phyloP scores from a whole-genome alignment of 805 yeast genomes.

The Lipomyces sp. region DNA sequence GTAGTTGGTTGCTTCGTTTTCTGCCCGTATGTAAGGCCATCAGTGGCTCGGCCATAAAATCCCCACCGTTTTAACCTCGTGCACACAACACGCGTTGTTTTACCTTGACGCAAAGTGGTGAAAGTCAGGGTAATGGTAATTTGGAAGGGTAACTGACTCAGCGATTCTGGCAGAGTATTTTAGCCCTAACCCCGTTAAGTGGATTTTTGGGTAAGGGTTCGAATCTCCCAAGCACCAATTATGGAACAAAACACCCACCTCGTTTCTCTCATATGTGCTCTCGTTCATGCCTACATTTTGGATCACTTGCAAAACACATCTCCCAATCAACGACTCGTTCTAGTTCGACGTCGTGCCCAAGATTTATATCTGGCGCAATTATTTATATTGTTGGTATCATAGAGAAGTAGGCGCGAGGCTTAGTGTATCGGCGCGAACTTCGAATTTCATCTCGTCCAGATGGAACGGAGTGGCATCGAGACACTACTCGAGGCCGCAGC shows the following conservation, averaged over 20 bases:
- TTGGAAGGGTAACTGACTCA: too few relatives aligned
- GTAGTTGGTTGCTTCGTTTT: too few relatives aligned
- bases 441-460: constrained; percentile 7
- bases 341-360: not conserved
- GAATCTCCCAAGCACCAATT: not conserved
- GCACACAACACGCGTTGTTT: too few relatives aligned
- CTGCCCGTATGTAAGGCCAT: too few relatives aligned
- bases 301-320: not conserved
- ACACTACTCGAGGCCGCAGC: constrained; percentile 38
- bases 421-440: constrained; percentile 3
- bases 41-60: too few relatives aligned
- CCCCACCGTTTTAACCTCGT: too few relatives aligned
- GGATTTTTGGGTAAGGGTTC: not conserved
- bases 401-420: constrained; percentile 1
- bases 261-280: not conserved
- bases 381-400: not conserved
- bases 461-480: constrained; percentile 36
- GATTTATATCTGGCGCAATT: not conserved
- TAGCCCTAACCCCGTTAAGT: not conserved
- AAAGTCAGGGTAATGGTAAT: too few relatives aligned
- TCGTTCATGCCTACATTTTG: not conserved
- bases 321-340: not conserved
- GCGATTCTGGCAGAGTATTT: too few relatives aligned
- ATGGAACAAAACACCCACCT: not conserved
- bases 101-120: too few relatives aligned